These are phyloP conservation scores for Taxillus chinensis DNA, from an alignment of 164 flowering plant species.

Conservation along the genomic window DNA sequence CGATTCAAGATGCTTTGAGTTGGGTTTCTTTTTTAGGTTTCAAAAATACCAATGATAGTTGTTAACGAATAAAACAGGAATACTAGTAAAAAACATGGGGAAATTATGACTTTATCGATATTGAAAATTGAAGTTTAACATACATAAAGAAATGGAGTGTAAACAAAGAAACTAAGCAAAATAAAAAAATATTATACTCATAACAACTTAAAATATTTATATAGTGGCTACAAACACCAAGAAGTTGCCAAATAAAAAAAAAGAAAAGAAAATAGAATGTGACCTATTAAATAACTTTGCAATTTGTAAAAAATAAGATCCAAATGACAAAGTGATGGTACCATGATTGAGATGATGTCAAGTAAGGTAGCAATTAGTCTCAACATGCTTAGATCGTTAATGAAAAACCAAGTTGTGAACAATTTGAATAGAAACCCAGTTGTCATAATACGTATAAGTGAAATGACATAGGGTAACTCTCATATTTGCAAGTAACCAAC, in stretches of 20 bases:
- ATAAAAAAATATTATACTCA: too few relatives aligned
- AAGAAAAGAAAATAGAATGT: background rate
- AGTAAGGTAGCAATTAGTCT: too few relatives aligned
- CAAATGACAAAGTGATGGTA: background rate
- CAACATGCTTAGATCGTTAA: background rate
- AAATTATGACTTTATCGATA: too few relatives aligned
- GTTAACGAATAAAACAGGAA: too few relatives aligned
- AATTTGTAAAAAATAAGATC: background rate
- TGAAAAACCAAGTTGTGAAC: background rate
- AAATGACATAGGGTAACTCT: background rate
- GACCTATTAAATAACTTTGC: background rate
- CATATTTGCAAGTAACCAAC: background rate
- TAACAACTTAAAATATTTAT: too few relatives aligned
- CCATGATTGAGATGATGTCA: background rate
- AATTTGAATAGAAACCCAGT: background rate
- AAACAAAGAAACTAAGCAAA: too few relatives aligned
- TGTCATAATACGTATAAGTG: background rate
- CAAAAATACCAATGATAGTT: too few relatives aligned
- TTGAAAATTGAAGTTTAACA: too few relatives aligned
- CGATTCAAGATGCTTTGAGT: too few relatives aligned
- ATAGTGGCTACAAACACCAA: background rate
- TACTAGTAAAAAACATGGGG: too few relatives aligned
- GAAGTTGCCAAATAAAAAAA: background rate
- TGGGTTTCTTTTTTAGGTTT: too few relatives aligned
- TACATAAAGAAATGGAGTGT: too few relatives aligned